These are phyloP conservation scores for Erysimum cheiri DNA, from an alignment of 441 rosid genomes.

Conservation along the genomic window DNA sequence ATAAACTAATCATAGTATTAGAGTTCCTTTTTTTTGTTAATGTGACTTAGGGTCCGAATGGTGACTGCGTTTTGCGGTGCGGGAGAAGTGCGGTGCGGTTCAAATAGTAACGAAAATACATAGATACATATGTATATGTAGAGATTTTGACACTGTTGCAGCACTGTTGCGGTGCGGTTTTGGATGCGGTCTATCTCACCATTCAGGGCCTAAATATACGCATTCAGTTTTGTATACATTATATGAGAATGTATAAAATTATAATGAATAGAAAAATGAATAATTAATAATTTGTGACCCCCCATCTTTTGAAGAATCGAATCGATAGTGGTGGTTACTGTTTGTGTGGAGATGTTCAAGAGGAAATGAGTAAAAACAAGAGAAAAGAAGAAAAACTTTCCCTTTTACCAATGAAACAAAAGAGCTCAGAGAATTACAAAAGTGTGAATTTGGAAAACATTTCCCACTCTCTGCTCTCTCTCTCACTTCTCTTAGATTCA, in stretches of 20 bases:
- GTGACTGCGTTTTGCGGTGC: too few relatives aligned
- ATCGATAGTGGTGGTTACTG: slow-evolving; percentile 39
- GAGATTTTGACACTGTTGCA: too few relatives aligned
- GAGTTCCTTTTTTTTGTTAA: too few relatives aligned
- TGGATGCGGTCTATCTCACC: too few relatives aligned
- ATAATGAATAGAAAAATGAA: not conserved
- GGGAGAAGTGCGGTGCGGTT: too few relatives aligned
- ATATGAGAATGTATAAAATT: not conserved
- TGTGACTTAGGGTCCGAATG: too few relatives aligned
- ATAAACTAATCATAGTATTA: too few relatives aligned
- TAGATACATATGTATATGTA: too few relatives aligned
- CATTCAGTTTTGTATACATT: too few relatives aligned
- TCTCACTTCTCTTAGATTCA: slow-evolving; percentile 48
- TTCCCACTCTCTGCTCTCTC: slow-evolving; percentile 44
- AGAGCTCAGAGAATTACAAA: slow-evolving; percentile 43
- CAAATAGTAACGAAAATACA: too few relatives aligned
- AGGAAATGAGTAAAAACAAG: slow-evolving; percentile 21
- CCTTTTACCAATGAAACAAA: slow-evolving; percentile 64
- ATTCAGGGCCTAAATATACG: too few relatives aligned
- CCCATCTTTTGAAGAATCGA: slow-evolving; percentile 20
- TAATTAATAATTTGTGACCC: not conserved
- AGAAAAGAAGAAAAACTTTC: slow-evolving; percentile 50
- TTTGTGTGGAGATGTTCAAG: slow-evolving; percentile 38
- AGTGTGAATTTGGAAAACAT: slow-evolving; percentile 54
- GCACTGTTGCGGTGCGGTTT: too few relatives aligned